Evolutionary conservation across 140 eudicot species (phyloP).

Genomic region (Bidens hawaiensis): DNA sequence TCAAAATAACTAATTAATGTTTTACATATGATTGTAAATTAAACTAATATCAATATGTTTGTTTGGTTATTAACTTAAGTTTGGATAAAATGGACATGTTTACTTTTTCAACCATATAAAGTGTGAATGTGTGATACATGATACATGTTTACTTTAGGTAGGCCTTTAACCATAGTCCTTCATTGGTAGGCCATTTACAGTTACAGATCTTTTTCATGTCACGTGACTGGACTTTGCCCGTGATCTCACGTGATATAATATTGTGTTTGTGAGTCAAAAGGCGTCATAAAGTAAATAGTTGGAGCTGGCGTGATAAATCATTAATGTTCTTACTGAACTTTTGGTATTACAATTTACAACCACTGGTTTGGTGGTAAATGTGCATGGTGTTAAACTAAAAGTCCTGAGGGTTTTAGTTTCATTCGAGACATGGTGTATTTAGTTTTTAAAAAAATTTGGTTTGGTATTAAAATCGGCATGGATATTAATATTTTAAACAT

Average conservation of each 20-base stretch:
- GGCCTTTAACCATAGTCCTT: conserved; percentile 2
- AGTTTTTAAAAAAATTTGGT: too few relatives aligned
- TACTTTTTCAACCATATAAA: conserved; percentile 9
- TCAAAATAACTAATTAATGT: neutral
- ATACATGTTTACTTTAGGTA: too few relatives aligned
- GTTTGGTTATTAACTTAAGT: neutral
- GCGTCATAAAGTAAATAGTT: neutral
- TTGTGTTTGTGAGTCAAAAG: conserved; percentile 12
- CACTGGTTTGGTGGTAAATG: too few relatives aligned
- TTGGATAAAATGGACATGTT: neutral
- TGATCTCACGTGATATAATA: conserved; percentile 8
- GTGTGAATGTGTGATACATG: too few relatives aligned
- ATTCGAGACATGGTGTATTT: too few relatives aligned
- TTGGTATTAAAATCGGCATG: too few relatives aligned
- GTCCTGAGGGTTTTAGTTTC: too few relatives aligned
- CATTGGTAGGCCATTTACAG: conserved; percentile 9
- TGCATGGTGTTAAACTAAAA: too few relatives aligned
- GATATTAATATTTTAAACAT: too few relatives aligned
- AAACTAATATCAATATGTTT: neutral
- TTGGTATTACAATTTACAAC: neutral
- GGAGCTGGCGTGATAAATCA: conserved; percentile 3
- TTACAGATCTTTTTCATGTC: conserved; percentile 9
- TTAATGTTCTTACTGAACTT: neutral
- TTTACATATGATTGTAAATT: neutral
- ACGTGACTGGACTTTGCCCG: conserved; percentile 27